Percentiles rank a stretch among this genome's conserved stretches.
phyloP scores from a whole-genome alignment of 495 filamentous ascomycete species.

The Sordaria brevicollis region DNA sequence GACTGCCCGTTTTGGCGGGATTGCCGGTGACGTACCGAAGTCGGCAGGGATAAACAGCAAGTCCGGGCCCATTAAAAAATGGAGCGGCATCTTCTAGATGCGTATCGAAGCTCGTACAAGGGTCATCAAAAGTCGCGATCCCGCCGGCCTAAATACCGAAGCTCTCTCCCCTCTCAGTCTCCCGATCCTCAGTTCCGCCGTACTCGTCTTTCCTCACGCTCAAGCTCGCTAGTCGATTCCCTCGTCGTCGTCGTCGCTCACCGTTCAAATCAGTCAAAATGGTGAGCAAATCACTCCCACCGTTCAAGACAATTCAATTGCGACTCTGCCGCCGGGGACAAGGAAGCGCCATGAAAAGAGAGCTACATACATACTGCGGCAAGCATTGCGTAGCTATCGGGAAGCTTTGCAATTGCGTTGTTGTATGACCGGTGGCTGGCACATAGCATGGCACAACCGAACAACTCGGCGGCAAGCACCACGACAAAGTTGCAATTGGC shows the following conservation, averaged over 20 bases:
- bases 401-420: background rate
- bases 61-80: slow-evolving; percentile 16
- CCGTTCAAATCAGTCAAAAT: background rate
- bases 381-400: background rate
- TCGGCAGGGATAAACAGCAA: slow-evolving; percentile 11
- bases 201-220: background rate
- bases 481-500: background rate
- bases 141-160: background rate
- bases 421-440: background rate
- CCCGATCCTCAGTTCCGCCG: background rate
- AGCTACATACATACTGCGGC: background rate
- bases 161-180: background rate
- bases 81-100: slow-evolving; percentile 22
- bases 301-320: background rate
- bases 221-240: background rate
- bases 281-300: background rate
- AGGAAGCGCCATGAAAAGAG: background rate
- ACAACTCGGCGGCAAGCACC: background rate
- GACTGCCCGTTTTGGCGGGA: background rate
- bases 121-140: background rate
- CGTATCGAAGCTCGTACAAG: slow-evolving; percentile 15
- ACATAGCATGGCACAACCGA: background rate
- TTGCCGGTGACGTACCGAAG: background rate
- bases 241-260: background rate
- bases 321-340: background rate